Evolutionary conservation across 495 filamentous ascomycete genomes (phyloP), one percentile per base, ranked within the genome.

Genomic region (Aspergillus coremiiformis): DNA sequence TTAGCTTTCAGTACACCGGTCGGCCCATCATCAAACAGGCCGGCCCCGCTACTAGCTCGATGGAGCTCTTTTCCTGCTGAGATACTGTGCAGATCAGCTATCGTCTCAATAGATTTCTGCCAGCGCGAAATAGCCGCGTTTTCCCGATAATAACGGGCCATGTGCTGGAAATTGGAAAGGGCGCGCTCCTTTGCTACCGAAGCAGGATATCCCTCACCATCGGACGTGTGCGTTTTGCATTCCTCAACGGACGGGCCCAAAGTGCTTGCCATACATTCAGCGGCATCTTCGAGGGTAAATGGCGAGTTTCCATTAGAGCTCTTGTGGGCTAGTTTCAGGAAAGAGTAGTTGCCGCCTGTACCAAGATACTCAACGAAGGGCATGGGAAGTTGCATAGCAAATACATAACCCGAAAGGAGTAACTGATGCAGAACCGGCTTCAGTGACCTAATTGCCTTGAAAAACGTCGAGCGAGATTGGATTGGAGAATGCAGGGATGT

Each of bases 111-210:
- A 5, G 73, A 75, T 54, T 78, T 78, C 41, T 61, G 53, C 79
- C 79, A 82, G 26, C 52, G 59, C 0, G 56, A 57, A 0, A 51
- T 15, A 8, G 66, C 49, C 0, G 76, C 64, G 1, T 67, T 64
- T 17, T 82, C 69, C 44, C 77, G 72, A 60, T 82, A 82, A 52
- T 67, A 79, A 15, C 49, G 62, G 45, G 67, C 73, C 69, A 66
- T 78, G 61, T 71, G 71, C 47, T 62, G 47, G 44, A 69, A 65
- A 21, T 68, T 66, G n/a, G 68, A 64, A 29, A 59, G 48, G 0
- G 59, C 55, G 11, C 59, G 62, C 26, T 64, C 54, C 44, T 52
- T 61, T 12, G 55, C 44, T 32, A 71, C 54, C 1, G 56, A 62
- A 5, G 39, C 35, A 1, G 71, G 62, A 47, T 75, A 76, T 29